These are phyloP conservation scores for Allium fistulosum DNA, from an alignment of 106 monocot species.

Conservation along the genomic window DNA sequence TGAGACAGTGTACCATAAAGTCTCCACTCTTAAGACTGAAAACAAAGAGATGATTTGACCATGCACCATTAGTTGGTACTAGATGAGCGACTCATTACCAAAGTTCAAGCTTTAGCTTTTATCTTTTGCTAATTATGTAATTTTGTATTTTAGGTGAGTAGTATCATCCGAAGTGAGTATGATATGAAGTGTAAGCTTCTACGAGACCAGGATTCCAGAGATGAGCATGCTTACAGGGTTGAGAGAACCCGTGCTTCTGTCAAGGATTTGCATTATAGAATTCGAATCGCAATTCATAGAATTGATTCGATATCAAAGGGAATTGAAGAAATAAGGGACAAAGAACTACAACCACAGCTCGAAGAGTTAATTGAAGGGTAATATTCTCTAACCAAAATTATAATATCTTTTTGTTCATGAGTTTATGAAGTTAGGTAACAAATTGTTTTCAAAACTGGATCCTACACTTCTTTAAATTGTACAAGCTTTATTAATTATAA, in stretches of 20 bases:
- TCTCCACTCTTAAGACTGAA: too few relatives aligned
- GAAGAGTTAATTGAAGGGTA: slow-evolving; percentile 94
- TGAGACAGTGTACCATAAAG: too few relatives aligned
- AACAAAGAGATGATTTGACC: too few relatives aligned
- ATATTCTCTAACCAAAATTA: slow-evolving; percentile 2
- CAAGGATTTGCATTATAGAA: slow-evolving; percentile 89
- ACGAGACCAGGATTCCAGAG: slow-evolving; percentile 57
- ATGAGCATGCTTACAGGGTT: slow-evolving; percentile 39
- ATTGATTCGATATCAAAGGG: slow-evolving; percentile 80
- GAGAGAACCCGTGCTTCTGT: slow-evolving; percentile 84
- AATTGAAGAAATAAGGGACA: slow-evolving; percentile 86
- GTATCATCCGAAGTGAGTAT: slow-evolving; percentile 70
- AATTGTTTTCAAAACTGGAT: too few relatives aligned
- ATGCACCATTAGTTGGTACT: too few relatives aligned
- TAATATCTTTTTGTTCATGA: background rate
- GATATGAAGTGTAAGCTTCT: slow-evolving; percentile 74
- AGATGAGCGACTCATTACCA: too few relatives aligned
- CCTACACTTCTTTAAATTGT: too few relatives aligned
- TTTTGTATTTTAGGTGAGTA: slow-evolving; percentile 55
- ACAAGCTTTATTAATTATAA: too few relatives aligned
- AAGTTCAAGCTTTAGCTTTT: too few relatives aligned
- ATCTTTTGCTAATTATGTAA: too few relatives aligned
- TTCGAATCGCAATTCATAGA: slow-evolving; percentile 83
- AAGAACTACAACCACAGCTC: slow-evolving; percentile 87
- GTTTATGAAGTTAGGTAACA: too few relatives aligned